Evolutionary conservation across 106 monocot species (phyloP), one percentile per base, ranked within the genome.

Genomic region (Acorus gramineus): DNA sequence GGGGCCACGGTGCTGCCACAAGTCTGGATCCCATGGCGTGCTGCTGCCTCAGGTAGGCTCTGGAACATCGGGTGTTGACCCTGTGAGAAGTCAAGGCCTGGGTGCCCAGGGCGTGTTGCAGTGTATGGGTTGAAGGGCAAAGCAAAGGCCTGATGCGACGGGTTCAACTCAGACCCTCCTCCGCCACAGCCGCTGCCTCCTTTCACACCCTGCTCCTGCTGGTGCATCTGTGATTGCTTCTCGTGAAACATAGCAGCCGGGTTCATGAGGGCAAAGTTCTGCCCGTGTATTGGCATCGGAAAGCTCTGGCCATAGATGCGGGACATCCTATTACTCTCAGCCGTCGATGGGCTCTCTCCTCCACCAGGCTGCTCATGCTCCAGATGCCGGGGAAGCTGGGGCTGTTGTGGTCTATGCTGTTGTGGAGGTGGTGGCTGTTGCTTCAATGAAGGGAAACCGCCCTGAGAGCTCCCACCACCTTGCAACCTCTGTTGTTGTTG

Each of bases 231-330:
- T 42, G 11, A 13, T n/a, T 5, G 12, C 46, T 77, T 62, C 60
- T 82, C 81, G 3, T 74, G 76, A 44, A 80, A 80, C 12, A 82
- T 56, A 2, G 87, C 69, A 8, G 76, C 66, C 28, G 71, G 14
- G 9, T 84, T 66, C 66, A 87, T 85, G 57, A 87, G 49, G 4
- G 78, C 80, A 71, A 82, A 85, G 52, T 82, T 86, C 57, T 73
- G 85, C 28, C 85, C 76, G 72, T 84, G 75, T n/a, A 82, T 52
- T 3, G 90, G 81, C 69, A 91, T 60, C n/a, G 78, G 53, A 66
- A 87, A 77, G 50, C 81, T 87, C 10, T 76, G 70, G 5, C 67
- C 62, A 46, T 70, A 75, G 3, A 79, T 8, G 9, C 82, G 82
- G 55, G 74, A 71, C 4, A 64, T 52, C 66, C 69, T 65, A 47